Evolutionary conservation across 1,284 basidiomycete genomes (phyloP).

Genomic region (Ganoderma sinense): DNA sequence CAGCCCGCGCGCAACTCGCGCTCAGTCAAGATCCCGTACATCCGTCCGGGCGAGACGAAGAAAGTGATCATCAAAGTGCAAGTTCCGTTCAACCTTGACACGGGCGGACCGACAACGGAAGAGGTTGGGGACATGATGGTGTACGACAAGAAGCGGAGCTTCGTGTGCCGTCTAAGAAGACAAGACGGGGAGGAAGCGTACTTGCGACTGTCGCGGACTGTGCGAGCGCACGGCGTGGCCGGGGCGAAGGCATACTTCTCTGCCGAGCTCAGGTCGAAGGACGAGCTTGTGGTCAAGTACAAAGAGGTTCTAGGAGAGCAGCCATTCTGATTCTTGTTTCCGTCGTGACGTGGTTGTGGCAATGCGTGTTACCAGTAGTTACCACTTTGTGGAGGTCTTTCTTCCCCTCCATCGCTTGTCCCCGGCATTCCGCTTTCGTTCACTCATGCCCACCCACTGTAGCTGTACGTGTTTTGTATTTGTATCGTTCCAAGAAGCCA

Average conservation of each 20-base stretch:
- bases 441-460: not conserved
- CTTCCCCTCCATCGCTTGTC: not conserved
- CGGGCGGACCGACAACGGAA: not conserved
- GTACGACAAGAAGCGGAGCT: slow-evolving; percentile 60
- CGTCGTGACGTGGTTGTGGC: not conserved
- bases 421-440: not conserved
- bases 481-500: too few relatives aligned
- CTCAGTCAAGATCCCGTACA: slow-evolving; percentile 36
- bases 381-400: not conserved
- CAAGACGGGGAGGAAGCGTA: slow-evolving; percentile 47
- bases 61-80: slow-evolving; percentile 62
- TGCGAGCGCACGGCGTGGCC: slow-evolving; percentile 50
- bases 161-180: slow-evolving; percentile 50
- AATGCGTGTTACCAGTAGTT: not conserved
- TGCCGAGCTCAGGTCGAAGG: slow-evolving; percentile 54
- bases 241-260: slow-evolving; percentile 64
- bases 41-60: slow-evolving; percentile 40
- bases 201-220: slow-evolving; percentile 44
- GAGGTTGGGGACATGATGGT: slow-evolving; percentile 45
- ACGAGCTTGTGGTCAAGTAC: slow-evolving; percentile 57
- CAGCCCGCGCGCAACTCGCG: slow-evolving; percentile 36
- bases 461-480: not conserved
- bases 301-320: slow-evolving; percentile 56
- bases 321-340: slow-evolving; percentile 32
- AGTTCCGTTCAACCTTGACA: slow-evolving; percentile 40